Percentiles rank a stretch among this genome's conserved stretches.
These are phyloP conservation scores for Carallia brachiata DNA, from an alignment of 345 rosid species.

Conservation along the genomic window DNA sequence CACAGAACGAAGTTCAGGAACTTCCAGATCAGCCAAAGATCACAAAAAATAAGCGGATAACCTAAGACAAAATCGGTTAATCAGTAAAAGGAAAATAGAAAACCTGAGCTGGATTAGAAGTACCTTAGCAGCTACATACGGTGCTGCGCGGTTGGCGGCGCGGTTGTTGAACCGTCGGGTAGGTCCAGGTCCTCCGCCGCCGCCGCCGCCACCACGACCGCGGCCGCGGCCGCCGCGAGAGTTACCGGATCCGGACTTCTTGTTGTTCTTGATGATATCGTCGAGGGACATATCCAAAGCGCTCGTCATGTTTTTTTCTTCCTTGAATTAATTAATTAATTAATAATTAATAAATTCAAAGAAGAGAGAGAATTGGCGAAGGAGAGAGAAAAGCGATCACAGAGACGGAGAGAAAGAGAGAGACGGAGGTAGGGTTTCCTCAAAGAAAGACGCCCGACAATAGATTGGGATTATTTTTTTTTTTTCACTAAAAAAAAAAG, in stretches of 20 bases:
- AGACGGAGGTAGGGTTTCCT: constrained; percentile 3
- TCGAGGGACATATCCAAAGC: constrained; percentile 96
- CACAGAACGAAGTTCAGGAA: neutral
- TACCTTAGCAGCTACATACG: constrained; percentile 62
- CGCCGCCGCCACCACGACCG: constrained; percentile 51
- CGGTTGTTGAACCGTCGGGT: constrained; percentile 71
- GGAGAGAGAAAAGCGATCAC: neutral
- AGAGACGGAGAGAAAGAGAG: neutral
- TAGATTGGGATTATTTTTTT: accelerated
- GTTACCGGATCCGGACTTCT: constrained; percentile 62
- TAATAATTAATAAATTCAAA: neutral
- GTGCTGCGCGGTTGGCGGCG: constrained; percentile 55
- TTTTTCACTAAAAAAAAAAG: too few species aligned
- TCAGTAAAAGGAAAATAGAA: constrained; percentile 7
- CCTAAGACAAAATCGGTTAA: constrained; percentile 10
- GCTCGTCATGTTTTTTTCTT: constrained; percentile 51
- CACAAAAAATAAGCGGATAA: too few species aligned
- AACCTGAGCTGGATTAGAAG: neutral
- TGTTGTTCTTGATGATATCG: constrained; percentile 82
- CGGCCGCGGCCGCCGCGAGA: constrained; percentile 57
- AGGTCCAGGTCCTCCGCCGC: constrained; percentile 65
- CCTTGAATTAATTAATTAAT: too few species aligned
- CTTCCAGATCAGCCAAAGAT: neutral
- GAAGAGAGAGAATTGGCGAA: neutral
- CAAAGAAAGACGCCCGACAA: neutral